phyloP scores from a whole-genome alignment of 768 basidiomycete genomes.

The Tricholoma terreum region DNA sequence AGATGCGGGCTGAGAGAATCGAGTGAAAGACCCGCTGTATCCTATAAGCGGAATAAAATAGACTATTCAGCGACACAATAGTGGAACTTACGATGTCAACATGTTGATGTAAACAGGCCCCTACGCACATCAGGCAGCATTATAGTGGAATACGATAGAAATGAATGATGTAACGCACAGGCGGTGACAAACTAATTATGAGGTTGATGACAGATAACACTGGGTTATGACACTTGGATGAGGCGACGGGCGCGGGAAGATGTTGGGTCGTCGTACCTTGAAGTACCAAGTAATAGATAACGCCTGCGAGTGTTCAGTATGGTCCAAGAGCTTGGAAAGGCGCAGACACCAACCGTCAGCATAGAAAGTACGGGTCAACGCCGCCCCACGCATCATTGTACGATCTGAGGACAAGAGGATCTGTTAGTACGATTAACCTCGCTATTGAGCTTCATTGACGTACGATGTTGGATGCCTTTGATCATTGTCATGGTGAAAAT shows the following conservation, averaged over 20 bases:
- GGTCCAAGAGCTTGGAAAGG: not conserved
- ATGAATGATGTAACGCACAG: not conserved
- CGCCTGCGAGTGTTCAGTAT: not conserved
- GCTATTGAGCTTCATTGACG: not conserved
- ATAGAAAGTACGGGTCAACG: not conserved
- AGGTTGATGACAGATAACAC: not conserved
- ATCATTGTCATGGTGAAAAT: constrained; percentile 2
- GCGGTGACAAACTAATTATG: not conserved
- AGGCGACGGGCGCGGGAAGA: not conserved
- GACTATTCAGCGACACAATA: not conserved
- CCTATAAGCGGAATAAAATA: not conserved
- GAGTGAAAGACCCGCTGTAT: not conserved
- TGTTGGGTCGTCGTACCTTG: not conserved
- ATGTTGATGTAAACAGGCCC: not conserved
- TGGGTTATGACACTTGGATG: not conserved
- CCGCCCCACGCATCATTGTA: not conserved
- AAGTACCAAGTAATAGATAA: not conserved
- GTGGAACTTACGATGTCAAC: not conserved
- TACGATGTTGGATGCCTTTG: not conserved
- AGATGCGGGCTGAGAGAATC: not conserved
- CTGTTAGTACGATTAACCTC: not conserved
- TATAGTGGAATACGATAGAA: not conserved
- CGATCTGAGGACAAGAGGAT: not conserved
- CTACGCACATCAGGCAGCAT: not conserved
- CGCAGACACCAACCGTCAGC: not conserved